Evolutionary conservation across 202 grass and related monocot genomes (phyloP), one percentile per base, ranked within the genome.

Genomic region (Digitaria exilis): DNA sequence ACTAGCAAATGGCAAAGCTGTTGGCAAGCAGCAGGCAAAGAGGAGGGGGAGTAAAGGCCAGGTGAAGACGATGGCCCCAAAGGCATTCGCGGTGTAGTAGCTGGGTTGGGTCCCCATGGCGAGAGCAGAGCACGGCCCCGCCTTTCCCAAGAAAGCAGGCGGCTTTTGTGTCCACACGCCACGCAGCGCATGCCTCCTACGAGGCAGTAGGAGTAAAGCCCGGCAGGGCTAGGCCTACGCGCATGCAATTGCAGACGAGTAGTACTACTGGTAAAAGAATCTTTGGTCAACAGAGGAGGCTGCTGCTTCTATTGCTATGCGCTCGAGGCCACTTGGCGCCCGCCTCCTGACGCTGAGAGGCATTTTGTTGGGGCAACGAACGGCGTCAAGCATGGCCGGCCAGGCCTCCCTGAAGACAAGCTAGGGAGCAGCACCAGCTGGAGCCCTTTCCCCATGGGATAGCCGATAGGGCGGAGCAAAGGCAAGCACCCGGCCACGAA

Each of bases 81-180:
- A 87, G 60, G 31, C 69, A 39, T 66, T 13, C 7, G 39, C n/a
- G n/a, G n/a, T n/a, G n/a, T 4, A 41, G 44, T 2, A 41, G 32
- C 5, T 45, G 71, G 81, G 25, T 37, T 61, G 70, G 88, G 56
- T 59, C 83, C 77, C 57, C 65, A 57, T 77, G 82, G 83, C 69
- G 37, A 6, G 35, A 7, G 37, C 49, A n/a, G n/a, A 79, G 59
- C 58, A 78, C 42, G 59, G 79, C 41, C 79, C 0, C 0, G 28
- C 49, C 74, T 90, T 90, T 90, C 84, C 84, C 88, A 83, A 84
- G 84, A 90, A 90, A 90, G 80, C 63, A 90, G 68, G 69, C 75
- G 75, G 80, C 84, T 87, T 90, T 87, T 90, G 80, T 57, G 84
- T 37, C 35, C 43, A 80, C 71, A 87, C 80, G 80, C 80, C 75